Conservation (phyloP, 31 red algal genomes). For the Asparagopsis taxiformis region DNA sequence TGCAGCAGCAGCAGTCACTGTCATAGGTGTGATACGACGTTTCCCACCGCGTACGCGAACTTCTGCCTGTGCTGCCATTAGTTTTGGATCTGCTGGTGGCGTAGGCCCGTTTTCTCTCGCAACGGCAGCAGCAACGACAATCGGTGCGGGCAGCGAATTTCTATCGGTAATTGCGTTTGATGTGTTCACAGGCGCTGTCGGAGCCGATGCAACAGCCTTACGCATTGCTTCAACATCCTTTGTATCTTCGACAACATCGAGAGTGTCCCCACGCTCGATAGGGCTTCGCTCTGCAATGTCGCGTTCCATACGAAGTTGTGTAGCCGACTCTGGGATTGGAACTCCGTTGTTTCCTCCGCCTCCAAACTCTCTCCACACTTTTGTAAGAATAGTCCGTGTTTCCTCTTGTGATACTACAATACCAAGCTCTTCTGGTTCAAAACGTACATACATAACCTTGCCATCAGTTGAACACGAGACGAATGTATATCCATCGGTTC, state of each 20-base stretch:
- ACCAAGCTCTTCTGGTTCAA: constrained; percentile 88
- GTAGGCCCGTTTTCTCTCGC: constrained; percentile 57
- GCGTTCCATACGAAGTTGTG: constrained; percentile 52
- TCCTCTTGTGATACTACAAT: constrained; percentile 66
- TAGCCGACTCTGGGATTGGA: constrained; percentile 50
- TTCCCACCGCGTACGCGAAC: constrained; percentile 81
- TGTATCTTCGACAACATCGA: constrained; percentile 22
- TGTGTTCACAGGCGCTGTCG: background rate
- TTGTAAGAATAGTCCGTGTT: constrained; percentile 55
- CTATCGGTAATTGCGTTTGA: background rate
- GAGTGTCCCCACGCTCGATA: background rate
- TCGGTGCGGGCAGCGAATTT: constrained; percentile 35
- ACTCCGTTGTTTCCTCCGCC: constrained; percentile 34
- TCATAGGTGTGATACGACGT: constrained; percentile 82
- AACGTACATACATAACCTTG: constrained; percentile 69
- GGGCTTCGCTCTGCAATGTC: background rate
- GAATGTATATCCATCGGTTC: constrained; percentile 78
- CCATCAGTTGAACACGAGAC: constrained; percentile 88
- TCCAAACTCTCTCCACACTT: constrained; percentile 68
- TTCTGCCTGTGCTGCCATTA: constrained; percentile 69
- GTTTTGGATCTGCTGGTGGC: constrained; percentile 53
- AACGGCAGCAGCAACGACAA: constrained; percentile 36
- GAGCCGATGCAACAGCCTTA: background rate
- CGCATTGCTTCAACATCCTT: constrained; percentile 2
- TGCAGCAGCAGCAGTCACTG: constrained; percentile 40